Conservation (phyloP, 2,329 filamentous ascomycete species). For the Hirsutella minnesotensis region DNA sequence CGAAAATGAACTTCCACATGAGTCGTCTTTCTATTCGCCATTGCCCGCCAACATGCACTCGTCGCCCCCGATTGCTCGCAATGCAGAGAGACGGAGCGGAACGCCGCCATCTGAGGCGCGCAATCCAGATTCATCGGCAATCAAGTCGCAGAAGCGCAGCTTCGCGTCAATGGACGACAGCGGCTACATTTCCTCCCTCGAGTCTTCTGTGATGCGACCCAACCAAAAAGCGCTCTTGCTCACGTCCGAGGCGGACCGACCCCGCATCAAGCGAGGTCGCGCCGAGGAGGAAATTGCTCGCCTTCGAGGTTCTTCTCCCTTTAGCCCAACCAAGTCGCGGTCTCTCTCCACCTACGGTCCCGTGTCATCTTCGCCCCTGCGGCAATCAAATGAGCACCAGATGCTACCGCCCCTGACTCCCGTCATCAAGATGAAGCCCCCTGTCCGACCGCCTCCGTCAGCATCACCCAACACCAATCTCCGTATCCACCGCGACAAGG, state of each 20-base stretch:
- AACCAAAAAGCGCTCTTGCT: constrained; percentile 52
- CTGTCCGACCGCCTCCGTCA: constrained; percentile 48
- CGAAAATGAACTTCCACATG: constrained; percentile 25
- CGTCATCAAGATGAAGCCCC: constrained; percentile 65
- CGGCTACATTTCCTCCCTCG: constrained; percentile 91
- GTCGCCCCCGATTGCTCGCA: constrained; percentile 70
- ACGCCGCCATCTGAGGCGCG: constrained; percentile 64
- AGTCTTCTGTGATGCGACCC: constrained; percentile 75
- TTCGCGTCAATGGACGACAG: constrained; percentile 77
- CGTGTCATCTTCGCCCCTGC: constrained; percentile 57
- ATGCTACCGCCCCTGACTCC: constrained; percentile 73
- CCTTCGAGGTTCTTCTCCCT: constrained; percentile 82
- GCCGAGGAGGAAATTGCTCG: constrained; percentile 94
- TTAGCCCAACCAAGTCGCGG: constrained; percentile 70
- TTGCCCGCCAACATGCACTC: constrained; percentile 65
- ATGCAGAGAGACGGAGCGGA: constrained; percentile 46
- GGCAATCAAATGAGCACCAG: constrained; percentile 42
- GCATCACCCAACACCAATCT: constrained; percentile 90
- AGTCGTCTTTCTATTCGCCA: constrained; percentile 56
- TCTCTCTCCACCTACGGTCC: constrained; percentile 39
- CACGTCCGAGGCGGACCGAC: constrained; percentile 71
- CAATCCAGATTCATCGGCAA: constrained; percentile 49
- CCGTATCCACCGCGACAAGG: constrained; percentile 73
- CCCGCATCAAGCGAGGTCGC: constrained; percentile 72
- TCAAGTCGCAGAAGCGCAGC: constrained; percentile 62